phyloP scores from a whole-genome alignment of 257 asterid species.

The Rhazya stricta region DNA sequence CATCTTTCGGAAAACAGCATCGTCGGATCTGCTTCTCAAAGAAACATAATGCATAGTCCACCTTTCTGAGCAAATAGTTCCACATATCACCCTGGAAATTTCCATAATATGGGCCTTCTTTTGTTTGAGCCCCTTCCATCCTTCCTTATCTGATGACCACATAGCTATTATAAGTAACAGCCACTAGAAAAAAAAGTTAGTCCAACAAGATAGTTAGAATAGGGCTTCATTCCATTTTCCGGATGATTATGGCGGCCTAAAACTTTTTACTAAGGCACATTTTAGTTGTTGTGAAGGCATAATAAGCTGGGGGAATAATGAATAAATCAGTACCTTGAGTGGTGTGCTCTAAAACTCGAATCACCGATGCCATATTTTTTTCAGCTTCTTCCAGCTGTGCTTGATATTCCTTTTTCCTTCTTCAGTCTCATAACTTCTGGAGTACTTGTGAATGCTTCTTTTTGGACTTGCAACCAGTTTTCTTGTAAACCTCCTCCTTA shows the following conservation, averaged over 20 bases:
- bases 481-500: constrained; percentile 83
- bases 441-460: constrained; percentile 75
- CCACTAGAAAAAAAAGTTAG: too few relatives aligned
- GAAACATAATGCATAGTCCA: constrained; percentile 70
- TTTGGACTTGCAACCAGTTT: constrained; percentile 81
- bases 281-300: too few relatives aligned
- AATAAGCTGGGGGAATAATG: too few relatives aligned
- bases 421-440: constrained; percentile 62
- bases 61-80: constrained; percentile 81
- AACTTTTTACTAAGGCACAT: background rate
- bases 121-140: constrained; percentile 90
- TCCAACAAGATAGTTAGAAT: too few relatives aligned
- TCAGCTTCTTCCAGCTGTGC: constrained; percentile 71
- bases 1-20: constrained; percentile 88
- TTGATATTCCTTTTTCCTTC: constrained; percentile 73
- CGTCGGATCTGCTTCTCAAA: constrained; percentile 89
- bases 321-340: constrained; percentile 43
- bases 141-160: constrained; percentile 59
- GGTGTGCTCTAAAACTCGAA: constrained; percentile 87
- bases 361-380: constrained; percentile 56
- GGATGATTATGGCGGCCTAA: too few relatives aligned
- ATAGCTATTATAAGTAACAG: background rate
- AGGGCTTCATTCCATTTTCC: too few relatives aligned
- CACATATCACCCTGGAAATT: constrained; percentile 88
- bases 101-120: constrained; percentile 96